A percentile compares a stretch with the other conserved stretches of the same genome.
Conservation (phyloP, 345 rosid genomes). For the Hibiscus mutabilis region DNA sequence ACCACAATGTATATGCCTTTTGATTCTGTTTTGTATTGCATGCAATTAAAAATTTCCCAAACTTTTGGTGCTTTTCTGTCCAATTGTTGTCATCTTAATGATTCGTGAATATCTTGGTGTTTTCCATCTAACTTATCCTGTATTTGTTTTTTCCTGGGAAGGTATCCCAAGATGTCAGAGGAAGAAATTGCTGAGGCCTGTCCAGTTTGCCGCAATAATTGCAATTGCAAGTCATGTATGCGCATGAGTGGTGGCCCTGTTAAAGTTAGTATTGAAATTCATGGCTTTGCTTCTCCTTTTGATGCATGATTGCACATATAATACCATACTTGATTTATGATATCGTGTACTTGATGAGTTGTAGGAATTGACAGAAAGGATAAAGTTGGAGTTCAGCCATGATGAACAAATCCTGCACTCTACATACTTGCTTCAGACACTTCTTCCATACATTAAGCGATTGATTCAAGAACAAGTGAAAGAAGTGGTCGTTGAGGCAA, state of each 20-base stretch:
- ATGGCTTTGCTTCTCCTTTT: background rate
- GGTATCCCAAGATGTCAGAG: slow-evolving; percentile 45
- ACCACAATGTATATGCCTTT: background rate
- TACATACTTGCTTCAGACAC: slow-evolving; percentile 24
- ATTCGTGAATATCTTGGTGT: background rate
- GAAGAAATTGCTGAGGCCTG: slow-evolving; percentile 39
- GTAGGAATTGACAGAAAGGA: slow-evolving; percentile 9
- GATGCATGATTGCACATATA: background rate
- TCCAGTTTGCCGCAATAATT: slow-evolving; percentile 42
- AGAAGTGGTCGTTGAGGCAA: slow-evolving; percentile 43
- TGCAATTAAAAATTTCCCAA: background rate
- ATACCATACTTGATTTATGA: background rate
- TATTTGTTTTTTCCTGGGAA: slow-evolving; percentile 11
- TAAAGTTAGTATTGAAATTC: slow-evolving; percentile 23
- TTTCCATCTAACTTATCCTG: background rate
- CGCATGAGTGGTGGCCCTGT: slow-evolving; percentile 23
- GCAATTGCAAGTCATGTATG: slow-evolving; percentile 69
- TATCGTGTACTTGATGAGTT: slow-evolving; percentile 1
- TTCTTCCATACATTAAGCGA: slow-evolving; percentile 46
- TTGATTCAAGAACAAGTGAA: slow-evolving; percentile 37
- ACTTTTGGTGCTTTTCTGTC: background rate
- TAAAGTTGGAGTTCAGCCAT: background rate
- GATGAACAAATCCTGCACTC: slow-evolving; percentile 26
- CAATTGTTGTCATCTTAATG: background rate
- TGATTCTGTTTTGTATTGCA: background rate